phyloP scores from a whole-genome alignment of 1,139 yeast genomes.

The Geotrichum reessii region DNA sequence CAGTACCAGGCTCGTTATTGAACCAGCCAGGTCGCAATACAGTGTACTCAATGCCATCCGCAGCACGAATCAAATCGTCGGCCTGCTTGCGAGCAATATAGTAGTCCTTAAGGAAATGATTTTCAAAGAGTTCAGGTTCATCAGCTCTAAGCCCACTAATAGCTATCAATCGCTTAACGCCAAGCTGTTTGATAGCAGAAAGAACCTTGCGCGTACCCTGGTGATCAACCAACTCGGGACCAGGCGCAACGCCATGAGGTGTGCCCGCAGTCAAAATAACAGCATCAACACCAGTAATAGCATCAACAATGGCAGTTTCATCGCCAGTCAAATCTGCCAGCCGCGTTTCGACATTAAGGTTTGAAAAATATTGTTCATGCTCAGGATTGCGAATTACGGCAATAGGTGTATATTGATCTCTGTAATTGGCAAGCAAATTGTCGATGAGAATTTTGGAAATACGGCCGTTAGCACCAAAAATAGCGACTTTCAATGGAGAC shows the following conservation, averaged over 20 bases:
- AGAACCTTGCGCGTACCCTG: constrained; percentile 57
- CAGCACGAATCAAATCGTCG: constrained; percentile 42
- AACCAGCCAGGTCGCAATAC: constrained; percentile 48
- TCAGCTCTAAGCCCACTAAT: constrained; percentile 56
- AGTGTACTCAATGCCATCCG: constrained; percentile 48
- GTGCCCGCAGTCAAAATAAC: constrained; percentile 63
- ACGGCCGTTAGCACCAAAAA: constrained; percentile 61
- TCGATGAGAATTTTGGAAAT: constrained; percentile 45
- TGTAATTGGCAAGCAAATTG: constrained; percentile 27
- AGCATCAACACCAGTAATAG: constrained; percentile 48
- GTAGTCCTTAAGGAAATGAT: constrained; percentile 39
- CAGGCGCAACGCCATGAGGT: constrained; percentile 46
- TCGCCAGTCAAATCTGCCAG: constrained; percentile 38
- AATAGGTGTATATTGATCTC: constrained; percentile 38
- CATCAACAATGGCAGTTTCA: constrained; percentile 38
- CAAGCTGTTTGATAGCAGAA: constrained; percentile 50
- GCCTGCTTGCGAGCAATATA: constrained; percentile 54
- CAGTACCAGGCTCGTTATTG: constrained; percentile 41
- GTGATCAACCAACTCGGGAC: constrained; percentile 48
- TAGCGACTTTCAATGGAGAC: constrained; percentile 35
- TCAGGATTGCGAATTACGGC: constrained; percentile 49
- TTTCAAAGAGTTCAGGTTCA: constrained; percentile 40
- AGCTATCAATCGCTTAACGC: constrained; percentile 46
- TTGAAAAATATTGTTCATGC: constrained; percentile 41
- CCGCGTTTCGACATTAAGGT: constrained; percentile 38